Evolutionary conservation across 2,329 filamentous ascomycete species (phyloP).

Genomic region (Colletotrichum liaoningense): DNA sequence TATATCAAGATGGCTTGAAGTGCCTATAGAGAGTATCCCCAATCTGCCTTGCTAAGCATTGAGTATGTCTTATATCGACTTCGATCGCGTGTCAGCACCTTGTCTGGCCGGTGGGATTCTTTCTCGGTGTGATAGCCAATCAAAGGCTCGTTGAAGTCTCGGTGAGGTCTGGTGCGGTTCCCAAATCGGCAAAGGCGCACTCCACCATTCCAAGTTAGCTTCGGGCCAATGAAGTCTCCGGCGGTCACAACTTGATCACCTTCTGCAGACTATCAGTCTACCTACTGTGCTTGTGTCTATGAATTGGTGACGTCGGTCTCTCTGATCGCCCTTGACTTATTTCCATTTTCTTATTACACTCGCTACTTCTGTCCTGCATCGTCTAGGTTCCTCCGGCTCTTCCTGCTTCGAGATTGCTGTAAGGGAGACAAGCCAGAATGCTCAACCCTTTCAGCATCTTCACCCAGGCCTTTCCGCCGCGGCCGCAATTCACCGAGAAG

Average conservation of each 20-base stretch:
- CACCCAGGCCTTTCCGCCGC: conserved; percentile 45
- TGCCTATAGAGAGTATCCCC: background rate
- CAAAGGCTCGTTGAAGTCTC: background rate
- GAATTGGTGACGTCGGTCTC: conserved; percentile 10
- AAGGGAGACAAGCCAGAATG: conserved; percentile 17
- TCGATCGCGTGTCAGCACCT: background rate
- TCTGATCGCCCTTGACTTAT: background rate
- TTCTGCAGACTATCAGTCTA: background rate
- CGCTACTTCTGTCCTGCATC: background rate
- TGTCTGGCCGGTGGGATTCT: background rate
- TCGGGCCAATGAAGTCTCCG: conserved; percentile 21
- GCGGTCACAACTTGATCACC: background rate
- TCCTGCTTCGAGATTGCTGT: background rate
- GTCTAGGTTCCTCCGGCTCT: too few relatives aligned
- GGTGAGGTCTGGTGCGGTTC: background rate
- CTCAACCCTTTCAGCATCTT: conserved; percentile 33
- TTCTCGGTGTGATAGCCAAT: background rate
- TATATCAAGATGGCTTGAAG: background rate
- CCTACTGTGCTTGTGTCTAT: background rate
- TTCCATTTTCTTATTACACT: background rate
- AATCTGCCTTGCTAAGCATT: background rate
- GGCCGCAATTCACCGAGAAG: conserved; percentile 54
- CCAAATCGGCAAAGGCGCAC: conserved; percentile 9
- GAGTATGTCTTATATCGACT: background rate
- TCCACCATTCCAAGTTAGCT: conserved; percentile 27